Evolutionary conservation across 1,139 yeast genomes (phyloP).

Genomic region (Suhomyces yuchorum): DNA sequence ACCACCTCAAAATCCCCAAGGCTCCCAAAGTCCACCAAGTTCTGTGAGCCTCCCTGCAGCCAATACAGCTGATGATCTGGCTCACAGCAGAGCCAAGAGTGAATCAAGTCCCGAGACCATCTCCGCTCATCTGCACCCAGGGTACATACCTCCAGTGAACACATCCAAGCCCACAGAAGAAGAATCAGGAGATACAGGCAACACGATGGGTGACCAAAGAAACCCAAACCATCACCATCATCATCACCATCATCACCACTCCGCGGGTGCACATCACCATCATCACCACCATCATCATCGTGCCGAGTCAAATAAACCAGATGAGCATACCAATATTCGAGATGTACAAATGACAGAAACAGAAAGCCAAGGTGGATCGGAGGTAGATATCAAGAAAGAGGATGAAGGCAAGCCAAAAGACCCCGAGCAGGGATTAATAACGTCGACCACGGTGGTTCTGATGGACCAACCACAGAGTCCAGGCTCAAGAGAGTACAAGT

Average conservation of each 20-base stretch:
- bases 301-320: neutral
- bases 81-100: conserved; percentile 6
- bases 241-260: conserved; percentile 28
- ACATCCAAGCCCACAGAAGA: neutral
- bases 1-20: conserved; percentile 4
- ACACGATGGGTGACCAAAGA: neutral
- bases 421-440: neutral
- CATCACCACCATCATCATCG: conserved; percentile 17
- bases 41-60: neutral
- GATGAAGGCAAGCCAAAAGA: neutral
- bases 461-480: neutral
- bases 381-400: neutral
- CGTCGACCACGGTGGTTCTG: neutral
- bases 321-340: neutral
- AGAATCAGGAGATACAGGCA: neutral
- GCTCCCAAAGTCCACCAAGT: neutral
- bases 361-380: neutral
- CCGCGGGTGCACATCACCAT: conserved; percentile 14
- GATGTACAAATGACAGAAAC: neutral
- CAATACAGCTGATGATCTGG: conserved; percentile 2
- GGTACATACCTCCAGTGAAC: neutral
- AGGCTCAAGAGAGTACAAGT: conserved; percentile 2
- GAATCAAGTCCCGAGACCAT: neutral
- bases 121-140: neutral
- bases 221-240: conserved; percentile 17